phyloP scores from a whole-genome alignment of 164 flowering plant genomes.

The Pachysandra terminalis region DNA sequence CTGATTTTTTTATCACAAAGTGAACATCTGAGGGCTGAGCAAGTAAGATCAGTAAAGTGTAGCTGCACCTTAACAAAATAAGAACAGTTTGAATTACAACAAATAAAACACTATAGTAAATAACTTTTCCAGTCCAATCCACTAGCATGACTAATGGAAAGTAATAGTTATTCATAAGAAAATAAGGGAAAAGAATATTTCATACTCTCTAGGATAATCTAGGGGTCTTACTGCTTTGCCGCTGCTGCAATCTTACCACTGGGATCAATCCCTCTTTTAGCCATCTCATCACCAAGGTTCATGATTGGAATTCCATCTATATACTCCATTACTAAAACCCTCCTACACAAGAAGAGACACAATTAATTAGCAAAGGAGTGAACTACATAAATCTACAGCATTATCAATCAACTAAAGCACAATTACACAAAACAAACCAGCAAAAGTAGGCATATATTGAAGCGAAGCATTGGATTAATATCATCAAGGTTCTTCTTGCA shows the following conservation, averaged over 20 bases:
- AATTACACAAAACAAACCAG: slow-evolving; percentile 1
- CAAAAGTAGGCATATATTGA: not conserved
- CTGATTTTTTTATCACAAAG: not conserved
- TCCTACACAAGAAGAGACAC: slow-evolving; percentile 43
- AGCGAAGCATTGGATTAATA: not conserved
- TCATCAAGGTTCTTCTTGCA: not conserved
- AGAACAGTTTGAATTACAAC: not conserved
- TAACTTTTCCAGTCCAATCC: not conserved
- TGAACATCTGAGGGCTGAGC: not conserved
- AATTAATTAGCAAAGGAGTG: not conserved
- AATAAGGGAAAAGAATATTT: slow-evolving; percentile 11
- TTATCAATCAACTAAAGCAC: too few relatives aligned
- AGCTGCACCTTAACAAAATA: not conserved
- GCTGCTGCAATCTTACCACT: slow-evolving; percentile 68
- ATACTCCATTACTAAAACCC: slow-evolving; percentile 87
- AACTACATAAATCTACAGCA: not conserved
- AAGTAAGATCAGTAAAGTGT: not conserved
- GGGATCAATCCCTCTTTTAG: slow-evolving; percentile 84
- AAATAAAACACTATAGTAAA: not conserved
- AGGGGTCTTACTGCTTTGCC: slow-evolving; percentile 89
- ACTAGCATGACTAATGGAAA: not conserved
- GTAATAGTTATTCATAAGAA: not conserved
- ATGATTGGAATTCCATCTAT: slow-evolving; percentile 88
- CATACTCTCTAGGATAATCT: slow-evolving; percentile 36
- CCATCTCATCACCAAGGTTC: slow-evolving; percentile 87